Conservation (phyloP, 257 asterid genomes). For the Euphrasia confusa region DNA sequence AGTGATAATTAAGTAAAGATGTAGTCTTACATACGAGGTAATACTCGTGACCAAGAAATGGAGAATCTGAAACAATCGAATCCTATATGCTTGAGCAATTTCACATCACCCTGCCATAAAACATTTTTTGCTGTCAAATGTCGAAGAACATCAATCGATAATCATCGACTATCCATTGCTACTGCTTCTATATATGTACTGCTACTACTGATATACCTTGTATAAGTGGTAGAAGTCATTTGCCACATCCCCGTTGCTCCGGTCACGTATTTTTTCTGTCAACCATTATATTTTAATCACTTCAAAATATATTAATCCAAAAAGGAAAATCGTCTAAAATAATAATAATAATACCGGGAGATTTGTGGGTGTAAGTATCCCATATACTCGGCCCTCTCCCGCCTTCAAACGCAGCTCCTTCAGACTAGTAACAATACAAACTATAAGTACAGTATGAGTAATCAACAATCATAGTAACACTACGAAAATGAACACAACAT, state of each 20-base stretch:
- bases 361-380: slow-evolving; percentile 24
- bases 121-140: too few species aligned
- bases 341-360: slow-evolving; percentile 21
- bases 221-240: slow-evolving; percentile 49
- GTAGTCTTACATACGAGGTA: slow-evolving; percentile 43
- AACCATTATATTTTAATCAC: neutral
- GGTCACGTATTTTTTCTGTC: slow-evolving; percentile 40
- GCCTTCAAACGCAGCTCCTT: slow-evolving; percentile 31
- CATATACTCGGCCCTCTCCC: slow-evolving; percentile 33
- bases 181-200: too few species aligned
- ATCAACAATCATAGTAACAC: too few species aligned
- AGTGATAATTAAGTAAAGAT: neutral
- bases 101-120: slow-evolving; percentile 44
- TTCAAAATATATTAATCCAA: neutral
- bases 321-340: too few species aligned
- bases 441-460: too few species aligned
- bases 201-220: slow-evolving; percentile 33
- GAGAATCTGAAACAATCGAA: slow-evolving; percentile 53
- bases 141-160: too few species aligned
- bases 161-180: too few species aligned
- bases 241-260: slow-evolving; percentile 47
- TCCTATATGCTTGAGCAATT: slow-evolving; percentile 39
- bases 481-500: too few species aligned
- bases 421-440: slow-evolving; percentile 7
- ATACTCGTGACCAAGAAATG: slow-evolving; percentile 61